Percentiles rank a stretch among this genome's conserved stretches.
These are phyloP conservation scores for Linum lewisii DNA, from an alignment of 345 rosid species.

Conservation along the genomic window DNA sequence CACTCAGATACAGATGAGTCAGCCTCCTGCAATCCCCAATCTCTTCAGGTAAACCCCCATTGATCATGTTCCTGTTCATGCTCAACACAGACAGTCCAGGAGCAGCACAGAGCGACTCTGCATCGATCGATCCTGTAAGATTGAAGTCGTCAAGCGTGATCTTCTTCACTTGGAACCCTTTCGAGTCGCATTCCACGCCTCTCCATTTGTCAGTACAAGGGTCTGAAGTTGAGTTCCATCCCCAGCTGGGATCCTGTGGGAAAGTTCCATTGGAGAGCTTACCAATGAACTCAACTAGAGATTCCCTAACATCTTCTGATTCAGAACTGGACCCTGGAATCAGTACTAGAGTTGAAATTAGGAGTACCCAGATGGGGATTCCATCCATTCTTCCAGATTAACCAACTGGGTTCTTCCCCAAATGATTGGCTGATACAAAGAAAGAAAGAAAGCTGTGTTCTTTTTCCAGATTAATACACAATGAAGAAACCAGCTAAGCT, in stretches of 20 bases:
- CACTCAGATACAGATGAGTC: slow-evolving; percentile 32
- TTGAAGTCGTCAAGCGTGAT: slow-evolving; percentile 38
- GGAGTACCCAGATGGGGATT: slow-evolving; percentile 16
- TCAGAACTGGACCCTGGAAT: slow-evolving; percentile 21
- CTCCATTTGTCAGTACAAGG: slow-evolving; percentile 44
- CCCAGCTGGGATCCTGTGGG: slow-evolving; percentile 19
- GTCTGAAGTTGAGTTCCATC: slow-evolving; percentile 44
- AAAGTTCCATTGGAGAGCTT: slow-evolving; percentile 30
- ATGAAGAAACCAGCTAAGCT: slow-evolving; percentile 11
- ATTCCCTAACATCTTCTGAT: slow-evolving; percentile 25
- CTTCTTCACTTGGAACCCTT: slow-evolving; percentile 20
- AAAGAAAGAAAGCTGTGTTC: too few relatives aligned
- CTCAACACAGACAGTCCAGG: slow-evolving; percentile 33
- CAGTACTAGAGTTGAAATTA: slow-evolving; percentile 26
- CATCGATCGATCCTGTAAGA: slow-evolving; percentile 35
- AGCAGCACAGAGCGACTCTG: slow-evolving; percentile 26
- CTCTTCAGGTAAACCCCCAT: slow-evolving; percentile 27
- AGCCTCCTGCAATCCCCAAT: slow-evolving; percentile 36
- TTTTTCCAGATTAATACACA: not conserved
- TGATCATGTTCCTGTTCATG: slow-evolving; percentile 28
- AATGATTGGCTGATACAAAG: too few relatives aligned
- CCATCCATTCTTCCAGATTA: slow-evolving; percentile 22
- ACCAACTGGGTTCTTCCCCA: not conserved
- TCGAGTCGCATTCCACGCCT: slow-evolving; percentile 30
- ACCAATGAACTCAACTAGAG: slow-evolving; percentile 37